Base-by-base conservation (phyloP, 1,139 yeast species). In the Protomyces gravidus region DNA sequence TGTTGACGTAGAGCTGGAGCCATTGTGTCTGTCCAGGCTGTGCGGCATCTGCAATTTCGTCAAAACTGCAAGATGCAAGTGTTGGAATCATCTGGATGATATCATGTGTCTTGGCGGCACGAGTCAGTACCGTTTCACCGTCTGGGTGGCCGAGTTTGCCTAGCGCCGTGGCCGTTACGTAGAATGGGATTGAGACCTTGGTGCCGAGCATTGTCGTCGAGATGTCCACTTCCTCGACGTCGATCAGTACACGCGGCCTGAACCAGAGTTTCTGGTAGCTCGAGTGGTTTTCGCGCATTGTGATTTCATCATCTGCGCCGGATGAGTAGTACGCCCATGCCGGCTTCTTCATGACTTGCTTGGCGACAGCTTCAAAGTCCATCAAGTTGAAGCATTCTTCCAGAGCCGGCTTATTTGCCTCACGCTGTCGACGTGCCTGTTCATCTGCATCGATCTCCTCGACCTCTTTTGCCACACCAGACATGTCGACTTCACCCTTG, bases 311-410 rank as follows among this genome's bases (percentile, higher is more conserved):
- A 71, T 90, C 97, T 47, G 95, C 80, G 6, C 95, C 97, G 40
- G 94, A 84, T 1, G 95, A 85, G 70, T 89, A 90, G 72, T 90
- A 90, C 11, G 90, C 92, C 92, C 96, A 87, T 0, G 94, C 96
- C 15, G 83, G 80, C 64, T 82, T 83, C 46, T 86, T 80, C 78
- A 90, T 73, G 49, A 85, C 82, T 65, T 83, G 81, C 59, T 89
- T 79, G 1, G 97, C 97, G 50, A 90, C 83, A 67, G 80, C 80
- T 71, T 90, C 97, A 68, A 90, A 89, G 71, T 88, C 95, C 64
- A 81, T 80, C 64, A 86, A 68, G 68, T 87, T 88, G 72, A 82
- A 84, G 64, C 87, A 79, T 66, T 81, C 83, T n/a, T 80, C 73
- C 47, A 88, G 69, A 17, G 83, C 83, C 0, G 96, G 96, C 71